phyloP scores from a whole-genome alignment of 2,329 filamentous ascomycete species.

The Bisporella sp. region DNA sequence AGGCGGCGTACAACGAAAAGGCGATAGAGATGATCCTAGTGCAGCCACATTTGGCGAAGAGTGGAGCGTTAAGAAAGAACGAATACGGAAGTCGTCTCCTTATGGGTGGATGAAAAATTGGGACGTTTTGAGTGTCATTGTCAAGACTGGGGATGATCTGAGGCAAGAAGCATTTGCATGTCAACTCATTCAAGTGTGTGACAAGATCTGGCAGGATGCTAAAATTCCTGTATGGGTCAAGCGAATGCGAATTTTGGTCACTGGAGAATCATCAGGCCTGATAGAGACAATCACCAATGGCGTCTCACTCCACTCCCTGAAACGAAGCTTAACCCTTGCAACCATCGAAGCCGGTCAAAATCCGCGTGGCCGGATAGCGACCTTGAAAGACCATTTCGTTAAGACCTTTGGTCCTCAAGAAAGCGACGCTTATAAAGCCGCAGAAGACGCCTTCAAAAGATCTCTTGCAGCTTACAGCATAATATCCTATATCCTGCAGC shows the following conservation, averaged over 20 bases:
- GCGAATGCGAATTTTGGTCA: slow-evolving; percentile 79
- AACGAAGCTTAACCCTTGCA: slow-evolving; percentile 71
- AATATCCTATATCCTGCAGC: slow-evolving; percentile 75
- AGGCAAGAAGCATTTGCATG: slow-evolving; percentile 83
- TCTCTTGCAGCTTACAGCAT: slow-evolving; percentile 83
- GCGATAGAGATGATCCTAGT: slow-evolving; percentile 78
- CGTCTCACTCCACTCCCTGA: slow-evolving; percentile 79
- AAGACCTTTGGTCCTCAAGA: slow-evolving; percentile 70
- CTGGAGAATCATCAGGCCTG: slow-evolving; percentile 74
- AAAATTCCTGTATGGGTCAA: slow-evolving; percentile 79
- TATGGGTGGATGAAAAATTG: slow-evolving; percentile 89
- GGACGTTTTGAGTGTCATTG: slow-evolving; percentile 81
- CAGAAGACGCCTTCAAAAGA: slow-evolving; percentile 71
- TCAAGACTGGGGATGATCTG: slow-evolving; percentile 78
- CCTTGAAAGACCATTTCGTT: slow-evolving; percentile 72
- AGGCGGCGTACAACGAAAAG: slow-evolving; percentile 71
- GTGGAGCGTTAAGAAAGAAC: slow-evolving; percentile 78
- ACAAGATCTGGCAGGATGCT: slow-evolving; percentile 74
- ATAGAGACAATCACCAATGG: slow-evolving; percentile 87
- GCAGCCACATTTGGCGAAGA: slow-evolving; percentile 83
- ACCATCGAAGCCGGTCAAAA: slow-evolving; percentile 68
- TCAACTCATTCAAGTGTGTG: slow-evolving; percentile 74
- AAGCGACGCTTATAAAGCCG: slow-evolving; percentile 61
- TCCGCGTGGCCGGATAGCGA: slow-evolving; percentile 68
- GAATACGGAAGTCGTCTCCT: slow-evolving; percentile 74